Percentiles rank a stretch among this genome's conserved stretches.
Conservation (phyloP, 306 rosid species). For the Quercus glauca region DNA sequence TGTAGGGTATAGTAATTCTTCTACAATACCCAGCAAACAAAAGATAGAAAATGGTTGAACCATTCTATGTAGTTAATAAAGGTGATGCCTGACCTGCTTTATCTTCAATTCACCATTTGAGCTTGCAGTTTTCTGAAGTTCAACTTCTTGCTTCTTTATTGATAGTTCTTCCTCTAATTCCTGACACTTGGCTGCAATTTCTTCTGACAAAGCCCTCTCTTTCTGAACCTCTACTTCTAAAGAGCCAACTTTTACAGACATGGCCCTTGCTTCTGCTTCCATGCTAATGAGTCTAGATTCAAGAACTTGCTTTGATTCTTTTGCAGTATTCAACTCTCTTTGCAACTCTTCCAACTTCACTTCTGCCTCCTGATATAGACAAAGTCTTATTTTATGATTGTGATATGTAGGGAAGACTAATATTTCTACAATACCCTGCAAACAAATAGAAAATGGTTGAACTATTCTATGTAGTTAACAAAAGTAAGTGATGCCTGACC, state of each 20-base stretch:
- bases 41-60: no score
- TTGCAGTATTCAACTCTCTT: conserved; percentile 44
- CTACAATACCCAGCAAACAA: no score
- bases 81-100: conserved; percentile 66
- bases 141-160: conserved; percentile 50
- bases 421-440: no score
- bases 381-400: no score
- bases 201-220: conserved; percentile 50
- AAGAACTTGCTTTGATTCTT: conserved; percentile 50
- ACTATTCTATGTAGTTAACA: not conserved
- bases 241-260: conserved; percentile 47
- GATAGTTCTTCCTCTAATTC: conserved; percentile 57
- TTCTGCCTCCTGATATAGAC: not conserved
- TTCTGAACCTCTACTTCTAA: conserved; percentile 60
- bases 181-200: conserved; percentile 47
- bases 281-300: conserved; percentile 63
- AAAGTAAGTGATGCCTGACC: conserved; percentile 43
- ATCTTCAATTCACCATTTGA: conserved; percentile 56
- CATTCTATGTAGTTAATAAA: not conserved
- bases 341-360: conserved; percentile 6
- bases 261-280: conserved; percentile 54
- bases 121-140: conserved; percentile 35
- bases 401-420: no score
- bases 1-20: no score
- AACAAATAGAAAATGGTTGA: no score